Evolutionary conservation across 805 yeast genomes (phyloP).

Genomic region (Gaillardinia entomophila): DNA sequence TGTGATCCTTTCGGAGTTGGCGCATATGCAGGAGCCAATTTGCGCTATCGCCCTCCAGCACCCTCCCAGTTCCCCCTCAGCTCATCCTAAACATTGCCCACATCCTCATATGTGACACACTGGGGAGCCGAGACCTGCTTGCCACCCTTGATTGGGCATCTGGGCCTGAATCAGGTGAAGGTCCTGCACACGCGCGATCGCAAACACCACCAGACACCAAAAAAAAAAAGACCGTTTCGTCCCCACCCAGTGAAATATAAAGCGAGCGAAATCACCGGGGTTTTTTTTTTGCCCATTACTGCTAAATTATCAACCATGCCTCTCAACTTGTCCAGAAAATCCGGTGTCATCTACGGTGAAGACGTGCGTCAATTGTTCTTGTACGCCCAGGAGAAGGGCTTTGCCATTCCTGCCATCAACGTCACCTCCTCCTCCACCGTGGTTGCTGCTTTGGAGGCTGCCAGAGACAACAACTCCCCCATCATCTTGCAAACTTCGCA

Average conservation of each 20-base stretch:
- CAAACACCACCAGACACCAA: background rate
- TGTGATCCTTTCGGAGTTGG: slow-evolving; percentile 7
- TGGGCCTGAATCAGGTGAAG: background rate
- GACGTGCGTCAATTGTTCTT: slow-evolving; percentile 84
- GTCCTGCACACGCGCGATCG: background rate
- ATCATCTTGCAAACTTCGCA: slow-evolving; percentile 94
- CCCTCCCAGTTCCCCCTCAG: too few relatives aligned
- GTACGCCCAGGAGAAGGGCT: slow-evolving; percentile 88
- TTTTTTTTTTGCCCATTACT: background rate
- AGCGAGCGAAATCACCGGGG: slow-evolving; percentile 3
- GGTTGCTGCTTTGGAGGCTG: slow-evolving; percentile 44
- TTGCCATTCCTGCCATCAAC: slow-evolving; percentile 98
- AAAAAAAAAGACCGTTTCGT: background rate
- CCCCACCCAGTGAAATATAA: slow-evolving; percentile 4
- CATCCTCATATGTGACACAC: too few relatives aligned
- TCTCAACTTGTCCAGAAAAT: slow-evolving; percentile 79
- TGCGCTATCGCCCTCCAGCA: too few relatives aligned
- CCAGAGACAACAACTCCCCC: slow-evolving; percentile 64
- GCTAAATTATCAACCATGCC: slow-evolving; percentile 31
- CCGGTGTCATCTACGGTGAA: slow-evolving; percentile 99
- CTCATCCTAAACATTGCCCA: too few relatives aligned
- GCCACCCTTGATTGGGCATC: too few relatives aligned
- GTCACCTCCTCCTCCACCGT: slow-evolving; percentile 97
- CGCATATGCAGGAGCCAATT: background rate
- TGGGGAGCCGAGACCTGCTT: too few relatives aligned